Evolutionary conservation across 2,329 filamentous ascomycete species (phyloP).

Genomic region (Ophiostoma montium): DNA sequence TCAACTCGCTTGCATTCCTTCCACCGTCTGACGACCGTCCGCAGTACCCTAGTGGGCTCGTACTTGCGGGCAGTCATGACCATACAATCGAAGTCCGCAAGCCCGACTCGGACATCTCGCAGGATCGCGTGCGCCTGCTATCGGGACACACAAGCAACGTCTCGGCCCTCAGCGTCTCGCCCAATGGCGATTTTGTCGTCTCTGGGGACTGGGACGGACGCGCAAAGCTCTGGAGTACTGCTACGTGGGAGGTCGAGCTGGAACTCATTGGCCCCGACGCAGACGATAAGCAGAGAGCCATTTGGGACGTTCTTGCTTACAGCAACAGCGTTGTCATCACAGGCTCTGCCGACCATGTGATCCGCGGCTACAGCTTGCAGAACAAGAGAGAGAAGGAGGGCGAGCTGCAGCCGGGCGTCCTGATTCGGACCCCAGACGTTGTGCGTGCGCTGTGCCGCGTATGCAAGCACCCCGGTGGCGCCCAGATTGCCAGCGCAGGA

Average conservation of each 20-base stretch:
- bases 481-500: conserved; percentile 86
- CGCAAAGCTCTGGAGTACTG: conserved; percentile 74
- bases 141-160: conserved; percentile 81
- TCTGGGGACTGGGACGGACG: conserved; percentile 92
- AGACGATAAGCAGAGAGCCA: conserved; percentile 32
- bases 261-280: conserved; percentile 45
- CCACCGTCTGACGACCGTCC: conserved; percentile 39
- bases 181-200: conserved; percentile 59
- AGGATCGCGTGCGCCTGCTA: conserved; percentile 73
- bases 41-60: conserved; percentile 60
- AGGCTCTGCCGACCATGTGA: conserved; percentile 80
- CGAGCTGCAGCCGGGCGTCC: conserved; percentile 36
- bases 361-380: conserved; percentile 67
- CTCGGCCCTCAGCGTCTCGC: conserved; percentile 68
- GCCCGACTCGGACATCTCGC: conserved; percentile 49
- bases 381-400: conserved; percentile 31
- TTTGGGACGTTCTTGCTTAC: conserved; percentile 85
- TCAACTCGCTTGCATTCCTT: conserved; percentile 72
- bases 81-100: conserved; percentile 82
- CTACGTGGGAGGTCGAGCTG: conserved; percentile 66
- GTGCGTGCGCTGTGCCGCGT: conserved; percentile 79
- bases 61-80: conserved; percentile 82
- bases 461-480: conserved; percentile 61
- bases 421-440: conserved; percentile 58
- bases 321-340: conserved; percentile 72